A percentile compares a stretch with the other conserved stretches of the same genome.
phyloP scores from a whole-genome alignment of 306 rosid species.

The Dryas octopetala region DNA sequence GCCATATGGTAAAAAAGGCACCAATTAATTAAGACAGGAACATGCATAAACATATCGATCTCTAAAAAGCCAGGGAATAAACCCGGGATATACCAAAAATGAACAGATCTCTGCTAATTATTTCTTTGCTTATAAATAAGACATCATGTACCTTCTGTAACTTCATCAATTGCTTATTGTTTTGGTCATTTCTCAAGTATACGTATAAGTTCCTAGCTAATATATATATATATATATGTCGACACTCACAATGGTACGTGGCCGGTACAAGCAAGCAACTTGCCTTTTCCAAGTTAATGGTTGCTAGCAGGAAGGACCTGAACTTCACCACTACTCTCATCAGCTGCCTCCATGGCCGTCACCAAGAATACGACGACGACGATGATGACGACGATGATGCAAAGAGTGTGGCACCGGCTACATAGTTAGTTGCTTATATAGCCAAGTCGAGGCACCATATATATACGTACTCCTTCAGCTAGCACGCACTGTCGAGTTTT shows the following conservation, averaged over 20 bases:
- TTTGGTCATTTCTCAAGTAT: not conserved
- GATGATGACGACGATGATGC: constrained; percentile 39
- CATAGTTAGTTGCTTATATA: constrained; percentile 17
- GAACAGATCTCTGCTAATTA: too few relatives aligned
- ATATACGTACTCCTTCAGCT: not conserved
- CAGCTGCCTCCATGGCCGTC: constrained; percentile 6
- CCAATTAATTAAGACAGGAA: too few relatives aligned
- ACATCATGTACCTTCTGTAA: not conserved
- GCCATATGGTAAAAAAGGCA: too few relatives aligned
- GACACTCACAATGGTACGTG: too few relatives aligned
- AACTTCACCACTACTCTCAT: not conserved
- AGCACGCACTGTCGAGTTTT: too few relatives aligned
- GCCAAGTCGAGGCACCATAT: too few relatives aligned
- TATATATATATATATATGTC: too few relatives aligned
- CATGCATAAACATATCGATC: too few relatives aligned
- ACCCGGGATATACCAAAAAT: too few relatives aligned
- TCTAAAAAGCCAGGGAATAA: too few relatives aligned
- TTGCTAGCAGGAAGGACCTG: constrained; percentile 19
- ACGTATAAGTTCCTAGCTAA: not conserved
- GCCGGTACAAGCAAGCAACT: constrained; percentile 9
- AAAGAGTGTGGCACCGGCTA: constrained; percentile 46
- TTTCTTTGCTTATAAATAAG: not conserved
- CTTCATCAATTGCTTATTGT: not conserved
- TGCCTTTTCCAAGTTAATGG: constrained; percentile 16
- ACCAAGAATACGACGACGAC: constrained; percentile 31